These are phyloP conservation scores for Pisolithus tinctorius DNA, from an alignment of 768 basidiomycete species.

Conservation along the genomic window DNA sequence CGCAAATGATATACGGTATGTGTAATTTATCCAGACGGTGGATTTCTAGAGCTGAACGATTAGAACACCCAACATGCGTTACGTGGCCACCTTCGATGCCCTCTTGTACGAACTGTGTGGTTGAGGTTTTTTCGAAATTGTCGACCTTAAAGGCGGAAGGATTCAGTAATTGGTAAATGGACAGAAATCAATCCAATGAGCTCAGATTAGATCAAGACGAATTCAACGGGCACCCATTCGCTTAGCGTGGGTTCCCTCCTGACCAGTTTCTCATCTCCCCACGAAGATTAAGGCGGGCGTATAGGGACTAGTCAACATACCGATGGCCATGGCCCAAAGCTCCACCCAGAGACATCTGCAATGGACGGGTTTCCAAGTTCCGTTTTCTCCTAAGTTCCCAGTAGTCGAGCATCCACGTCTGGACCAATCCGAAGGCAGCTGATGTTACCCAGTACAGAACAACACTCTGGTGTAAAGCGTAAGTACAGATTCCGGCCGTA, in stretches of 20 bases:
- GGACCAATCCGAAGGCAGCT: slow-evolving; percentile 63
- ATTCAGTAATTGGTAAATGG: background rate
- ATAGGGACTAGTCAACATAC: slow-evolving; percentile 9
- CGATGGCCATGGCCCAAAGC: slow-evolving; percentile 1
- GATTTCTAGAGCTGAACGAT: too few relatives aligned
- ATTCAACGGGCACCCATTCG: slow-evolving; percentile 50
- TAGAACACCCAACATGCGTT: background rate
- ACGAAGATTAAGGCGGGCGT: slow-evolving; percentile 2
- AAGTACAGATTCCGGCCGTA: slow-evolving; percentile 2
- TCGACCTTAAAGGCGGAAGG: background rate
- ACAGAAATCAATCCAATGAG: slow-evolving; percentile 4
- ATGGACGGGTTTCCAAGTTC: slow-evolving; percentile 6
- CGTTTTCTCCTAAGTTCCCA: slow-evolving; percentile 41
- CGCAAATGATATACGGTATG: too few relatives aligned
- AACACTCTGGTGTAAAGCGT: slow-evolving; percentile 38
- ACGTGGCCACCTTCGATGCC: background rate
- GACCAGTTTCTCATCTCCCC: slow-evolving; percentile 75
- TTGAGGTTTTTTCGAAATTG: background rate
- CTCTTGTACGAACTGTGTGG: background rate
- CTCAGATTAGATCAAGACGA: slow-evolving; percentile 94
- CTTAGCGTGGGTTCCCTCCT: slow-evolving; percentile 55
- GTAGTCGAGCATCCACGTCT: slow-evolving; percentile 70
- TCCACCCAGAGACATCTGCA: background rate
- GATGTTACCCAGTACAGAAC: slow-evolving; percentile 76
- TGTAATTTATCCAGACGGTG: too few relatives aligned